Evolutionary conservation across 2,329 filamentous ascomycete species (phyloP).

Genomic region (Aaosphaeria pasadenensis): DNA sequence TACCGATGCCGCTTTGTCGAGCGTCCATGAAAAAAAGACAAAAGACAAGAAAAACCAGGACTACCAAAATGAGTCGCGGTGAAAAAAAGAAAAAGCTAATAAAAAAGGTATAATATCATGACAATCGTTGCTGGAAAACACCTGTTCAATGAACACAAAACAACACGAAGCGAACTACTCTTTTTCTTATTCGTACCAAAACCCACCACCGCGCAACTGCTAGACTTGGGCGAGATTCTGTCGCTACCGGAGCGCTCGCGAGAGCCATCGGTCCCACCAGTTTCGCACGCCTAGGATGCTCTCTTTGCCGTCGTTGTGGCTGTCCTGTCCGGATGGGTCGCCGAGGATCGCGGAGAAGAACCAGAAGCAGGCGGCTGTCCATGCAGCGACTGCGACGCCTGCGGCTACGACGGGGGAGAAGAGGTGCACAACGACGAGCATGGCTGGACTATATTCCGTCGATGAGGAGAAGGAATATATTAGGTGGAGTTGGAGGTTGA

Average conservation of each 20-base stretch:
- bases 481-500: conserved; percentile 50
- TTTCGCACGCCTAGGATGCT: conserved; percentile 57
- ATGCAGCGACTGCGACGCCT: conserved; percentile 55
- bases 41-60: no score
- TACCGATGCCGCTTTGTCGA: no score
- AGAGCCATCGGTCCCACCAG: conserved; percentile 61
- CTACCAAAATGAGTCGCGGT: no score
- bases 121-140: no score
- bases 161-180: no score
- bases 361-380: conserved; percentile 62
- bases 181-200: no score
- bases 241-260: conserved; percentile 21
- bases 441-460: conserved; percentile 38
- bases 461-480: conserved; percentile 43
- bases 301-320: conserved; percentile 59
- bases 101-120: no score
- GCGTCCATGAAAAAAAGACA: no score
- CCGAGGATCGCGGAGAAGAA: conserved; percentile 59
- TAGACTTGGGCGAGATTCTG: not conserved
- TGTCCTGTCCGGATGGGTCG: conserved; percentile 59
- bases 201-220: no score
- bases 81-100: no score
- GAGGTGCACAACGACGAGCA: conserved; percentile 53
- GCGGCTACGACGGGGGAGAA: conserved; percentile 57
- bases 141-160: no score